phyloP scores from a whole-genome alignment of 2,329 filamentous ascomycete genomes.

The Claviceps purpurea region DNA sequence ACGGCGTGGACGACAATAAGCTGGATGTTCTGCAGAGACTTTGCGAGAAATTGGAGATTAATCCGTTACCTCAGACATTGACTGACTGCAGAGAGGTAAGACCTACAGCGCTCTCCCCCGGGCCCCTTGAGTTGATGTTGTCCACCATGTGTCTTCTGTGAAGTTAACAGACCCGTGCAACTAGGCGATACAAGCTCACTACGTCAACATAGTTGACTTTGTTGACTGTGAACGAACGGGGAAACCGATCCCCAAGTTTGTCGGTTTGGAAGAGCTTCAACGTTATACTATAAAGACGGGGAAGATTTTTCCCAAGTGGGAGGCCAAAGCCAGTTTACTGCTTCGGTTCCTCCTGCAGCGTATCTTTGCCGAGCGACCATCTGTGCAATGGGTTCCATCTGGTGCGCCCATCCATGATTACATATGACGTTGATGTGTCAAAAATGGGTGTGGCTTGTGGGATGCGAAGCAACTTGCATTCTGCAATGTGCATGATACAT shows the following conservation, averaged over 20 bases:
- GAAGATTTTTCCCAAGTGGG: neutral
- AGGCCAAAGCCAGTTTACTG: neutral
- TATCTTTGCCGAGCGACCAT: neutral
- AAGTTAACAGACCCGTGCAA: neutral
- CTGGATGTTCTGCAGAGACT: neutral
- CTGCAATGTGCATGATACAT: too few species aligned
- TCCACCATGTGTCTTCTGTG: too few species aligned
- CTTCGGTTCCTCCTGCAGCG: neutral
- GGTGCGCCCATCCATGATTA: too few species aligned
- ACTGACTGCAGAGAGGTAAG: conserved; percentile 1
- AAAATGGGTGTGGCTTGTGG: too few species aligned
- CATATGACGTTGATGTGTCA: too few species aligned
- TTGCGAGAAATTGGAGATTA: neutral
- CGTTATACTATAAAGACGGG: neutral
- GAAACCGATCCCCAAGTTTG: neutral
- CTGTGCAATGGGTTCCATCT: too few species aligned
- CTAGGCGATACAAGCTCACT: neutral
- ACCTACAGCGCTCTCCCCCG: neutral
- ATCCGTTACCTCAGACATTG: neutral
- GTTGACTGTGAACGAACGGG: conserved; percentile 3
- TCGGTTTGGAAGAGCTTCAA: neutral
- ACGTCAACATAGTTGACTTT: conserved; percentile 5
- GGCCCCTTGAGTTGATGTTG: too few species aligned
- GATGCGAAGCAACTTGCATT: too few species aligned
- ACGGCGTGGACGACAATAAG: neutral